Evolutionary conservation across 1,139 yeast species (phyloP).

Genomic region (Nadsonia starkeyi-henricii): DNA sequence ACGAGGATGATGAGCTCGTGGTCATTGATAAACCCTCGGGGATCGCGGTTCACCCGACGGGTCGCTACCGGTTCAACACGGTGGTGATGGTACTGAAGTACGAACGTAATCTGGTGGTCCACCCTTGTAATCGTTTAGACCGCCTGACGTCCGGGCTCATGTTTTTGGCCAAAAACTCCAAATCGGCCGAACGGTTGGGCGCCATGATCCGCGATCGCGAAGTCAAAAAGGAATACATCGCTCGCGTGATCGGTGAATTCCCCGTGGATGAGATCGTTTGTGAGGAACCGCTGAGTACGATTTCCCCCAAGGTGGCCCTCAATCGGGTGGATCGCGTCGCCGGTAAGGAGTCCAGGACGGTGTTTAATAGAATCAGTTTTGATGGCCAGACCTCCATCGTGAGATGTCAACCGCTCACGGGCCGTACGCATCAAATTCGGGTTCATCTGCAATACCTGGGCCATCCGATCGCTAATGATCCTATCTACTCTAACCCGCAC

Average conservation of each 20-base stretch:
- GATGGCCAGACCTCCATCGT: slow-evolving; percentile 60
- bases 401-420: slow-evolving; percentile 73
- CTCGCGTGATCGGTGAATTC: slow-evolving; percentile 77
- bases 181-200: slow-evolving; percentile 67
- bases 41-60: slow-evolving; percentile 90
- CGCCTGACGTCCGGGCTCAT: slow-evolving; percentile 86
- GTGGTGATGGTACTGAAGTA: slow-evolving; percentile 69
- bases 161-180: slow-evolving; percentile 77
- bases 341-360: slow-evolving; percentile 41
- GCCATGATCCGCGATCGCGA: slow-evolving; percentile 61
- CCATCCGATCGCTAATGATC: slow-evolving; percentile 89
- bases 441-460: slow-evolving; percentile 84
- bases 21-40: slow-evolving; percentile 94
- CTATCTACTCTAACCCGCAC: slow-evolving; percentile 53
- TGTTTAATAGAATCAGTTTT: slow-evolving; percentile 43
- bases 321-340: slow-evolving; percentile 48
- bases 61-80: slow-evolving; percentile 76
- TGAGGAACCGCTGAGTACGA: slow-evolving; percentile 55
- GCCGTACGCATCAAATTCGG: slow-evolving; percentile 89
- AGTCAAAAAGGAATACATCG: slow-evolving; percentile 72
- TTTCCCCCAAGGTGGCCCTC: slow-evolving; percentile 67
- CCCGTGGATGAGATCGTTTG: slow-evolving; percentile 43
- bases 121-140: slow-evolving; percentile 87
- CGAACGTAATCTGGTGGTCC: slow-evolving; percentile 49
- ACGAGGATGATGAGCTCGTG: slow-evolving; percentile 63